Evolutionary conservation across 2,329 filamentous ascomycete genomes (phyloP).

Genomic region (Ilyonectria destructans): DNA sequence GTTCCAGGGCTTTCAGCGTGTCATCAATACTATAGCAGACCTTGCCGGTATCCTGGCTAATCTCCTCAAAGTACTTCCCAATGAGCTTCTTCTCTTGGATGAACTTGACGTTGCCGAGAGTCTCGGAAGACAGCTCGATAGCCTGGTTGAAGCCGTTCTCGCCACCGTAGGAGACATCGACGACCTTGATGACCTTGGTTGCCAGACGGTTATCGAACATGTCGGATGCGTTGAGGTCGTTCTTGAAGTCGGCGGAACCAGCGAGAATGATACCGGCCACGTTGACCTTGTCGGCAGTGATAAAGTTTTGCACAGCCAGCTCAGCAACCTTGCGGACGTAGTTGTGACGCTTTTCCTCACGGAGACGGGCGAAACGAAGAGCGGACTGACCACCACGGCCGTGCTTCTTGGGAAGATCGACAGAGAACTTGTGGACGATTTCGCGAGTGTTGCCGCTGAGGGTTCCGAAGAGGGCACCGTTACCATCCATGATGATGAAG

Average conservation of each 20-base stretch:
- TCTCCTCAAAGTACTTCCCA: constrained; percentile 98
- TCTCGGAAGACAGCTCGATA: constrained; percentile 95
- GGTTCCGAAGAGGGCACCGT: constrained; percentile 96
- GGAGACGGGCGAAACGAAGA: constrained; percentile 98
- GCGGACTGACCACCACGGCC: constrained; percentile 99
- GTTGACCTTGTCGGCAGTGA: constrained; percentile 98
- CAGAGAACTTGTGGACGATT: constrained; percentile 96
- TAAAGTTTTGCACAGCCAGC: constrained; percentile 98
- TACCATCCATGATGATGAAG: constrained; percentile 99
- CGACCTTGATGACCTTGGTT: constrained; percentile 98
- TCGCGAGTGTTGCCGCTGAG: constrained; percentile 98
- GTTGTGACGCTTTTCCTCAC: constrained; percentile 99
- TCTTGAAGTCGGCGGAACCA: constrained; percentile 99
- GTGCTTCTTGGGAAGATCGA: constrained; percentile 99
- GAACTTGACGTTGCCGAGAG: constrained; percentile 98
- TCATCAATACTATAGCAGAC: constrained; percentile 99
- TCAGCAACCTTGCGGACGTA: constrained; percentile 99
- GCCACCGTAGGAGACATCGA: constrained; percentile 98
- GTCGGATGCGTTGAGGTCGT: constrained; percentile 97
- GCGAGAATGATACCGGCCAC: constrained; percentile 95
- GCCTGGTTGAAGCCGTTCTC: constrained; percentile 99
- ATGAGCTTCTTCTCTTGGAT: constrained; percentile 99
- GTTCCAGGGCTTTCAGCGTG: constrained; percentile 95
- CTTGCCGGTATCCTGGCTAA: constrained; percentile 96
- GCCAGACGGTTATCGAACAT: constrained; percentile 95